A percentile compares a stretch with the other conserved stretches of the same genome.
Conservation (phyloP, 2,329 filamentous ascomycete genomes). For the Aspergillus chevalieri region DNA sequence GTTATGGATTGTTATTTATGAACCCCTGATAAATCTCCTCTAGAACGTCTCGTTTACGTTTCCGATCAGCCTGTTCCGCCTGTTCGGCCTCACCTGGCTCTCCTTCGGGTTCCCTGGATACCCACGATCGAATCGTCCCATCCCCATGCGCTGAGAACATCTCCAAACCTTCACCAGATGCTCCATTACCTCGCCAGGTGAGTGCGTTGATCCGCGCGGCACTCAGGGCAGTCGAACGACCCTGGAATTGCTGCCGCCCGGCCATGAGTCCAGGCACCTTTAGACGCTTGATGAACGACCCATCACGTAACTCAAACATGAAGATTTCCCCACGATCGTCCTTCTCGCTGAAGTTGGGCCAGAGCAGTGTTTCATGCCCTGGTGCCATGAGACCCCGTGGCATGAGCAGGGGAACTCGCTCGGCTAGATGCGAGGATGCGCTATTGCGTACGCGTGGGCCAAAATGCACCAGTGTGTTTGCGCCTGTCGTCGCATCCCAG, state of each 20-base stretch:
- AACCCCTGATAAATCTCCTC: constrained; percentile 75
- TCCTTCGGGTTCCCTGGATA: constrained; percentile 52
- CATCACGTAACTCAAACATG: constrained; percentile 72
- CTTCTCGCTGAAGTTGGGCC: constrained; percentile 69
- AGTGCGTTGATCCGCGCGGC: constrained; percentile 65
- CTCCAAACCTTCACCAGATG: constrained; percentile 53
- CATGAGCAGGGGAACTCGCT: constrained; percentile 56
- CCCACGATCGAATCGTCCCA: constrained; percentile 76
- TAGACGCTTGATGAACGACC: constrained; percentile 64
- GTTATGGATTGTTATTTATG: constrained; percentile 41
- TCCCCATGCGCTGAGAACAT: constrained; percentile 81
- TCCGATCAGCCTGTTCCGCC: constrained; percentile 47
- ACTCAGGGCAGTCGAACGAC: constrained; percentile 43
- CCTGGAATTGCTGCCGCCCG: constrained; percentile 28
- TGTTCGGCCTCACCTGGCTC: constrained; percentile 40
- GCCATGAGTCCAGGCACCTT: constrained; percentile 55
- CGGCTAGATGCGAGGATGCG: constrained; percentile 52
- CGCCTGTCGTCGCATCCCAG: constrained; percentile 74
- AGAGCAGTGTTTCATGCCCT: constrained; percentile 64
- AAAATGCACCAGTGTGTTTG: constrained; percentile 84
- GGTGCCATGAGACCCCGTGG: constrained; percentile 54
- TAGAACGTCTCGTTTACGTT: constrained; percentile 69
- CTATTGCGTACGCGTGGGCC: constrained; percentile 73
- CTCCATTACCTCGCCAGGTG: constrained; percentile 64
- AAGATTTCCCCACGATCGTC: constrained; percentile 64